phyloP scores from a whole-genome alignment of 192 early-diverging fungal genomes.

The Endogone sp. region DNA sequence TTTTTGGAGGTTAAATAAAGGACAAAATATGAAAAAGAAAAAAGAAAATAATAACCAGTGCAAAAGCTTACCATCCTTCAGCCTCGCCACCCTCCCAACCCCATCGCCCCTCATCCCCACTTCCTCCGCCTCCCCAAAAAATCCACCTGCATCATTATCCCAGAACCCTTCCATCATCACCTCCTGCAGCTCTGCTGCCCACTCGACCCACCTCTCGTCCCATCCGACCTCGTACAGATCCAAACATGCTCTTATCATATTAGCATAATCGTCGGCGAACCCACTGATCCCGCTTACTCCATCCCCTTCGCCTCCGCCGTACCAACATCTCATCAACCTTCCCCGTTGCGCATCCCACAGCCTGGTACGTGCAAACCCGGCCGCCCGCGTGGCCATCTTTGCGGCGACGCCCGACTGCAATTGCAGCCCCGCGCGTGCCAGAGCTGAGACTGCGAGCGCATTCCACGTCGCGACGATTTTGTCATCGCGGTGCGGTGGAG shows the following conservation, averaged over 20 bases:
- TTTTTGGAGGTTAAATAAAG: background rate
- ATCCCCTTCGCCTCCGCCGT: background rate
- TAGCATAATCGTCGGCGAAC: background rate
- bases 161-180: background rate
- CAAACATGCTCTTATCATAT: background rate
- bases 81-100: background rate
- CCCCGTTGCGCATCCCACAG: background rate
- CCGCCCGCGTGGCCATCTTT: background rate
- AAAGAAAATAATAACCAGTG: background rate
- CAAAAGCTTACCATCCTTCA: background rate
- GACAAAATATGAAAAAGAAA: background rate
- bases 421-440: background rate
- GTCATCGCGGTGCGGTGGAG: background rate
- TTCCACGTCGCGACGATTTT: background rate
- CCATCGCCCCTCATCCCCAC: background rate
- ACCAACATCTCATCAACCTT: background rate
- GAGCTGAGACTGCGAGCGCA: background rate
- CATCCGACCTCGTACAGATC: background rate
- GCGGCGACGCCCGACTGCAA: background rate
- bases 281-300: background rate
- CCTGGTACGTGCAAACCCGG: background rate
- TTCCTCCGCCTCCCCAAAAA: background rate
- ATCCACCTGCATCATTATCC: background rate
- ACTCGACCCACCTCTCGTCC: background rate
- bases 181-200: background rate